A percentile compares a stretch with the other conserved stretches of the same genome.
Evolutionary conservation across 768 basidiomycete species (phyloP).

Genomic region (Lactifluus rugatus): DNA sequence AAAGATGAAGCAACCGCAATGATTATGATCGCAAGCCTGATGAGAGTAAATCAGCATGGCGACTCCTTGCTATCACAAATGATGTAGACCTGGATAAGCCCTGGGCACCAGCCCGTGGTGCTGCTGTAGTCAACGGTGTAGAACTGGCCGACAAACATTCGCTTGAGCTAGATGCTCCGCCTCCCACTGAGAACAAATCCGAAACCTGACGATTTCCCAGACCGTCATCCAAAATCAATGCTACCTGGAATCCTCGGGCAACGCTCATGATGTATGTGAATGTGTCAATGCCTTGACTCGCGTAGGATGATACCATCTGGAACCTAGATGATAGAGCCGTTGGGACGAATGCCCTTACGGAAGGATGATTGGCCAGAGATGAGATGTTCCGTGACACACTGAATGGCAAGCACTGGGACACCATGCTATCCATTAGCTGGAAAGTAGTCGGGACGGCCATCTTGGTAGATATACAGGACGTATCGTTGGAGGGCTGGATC

Average conservation of each 20-base stretch:
- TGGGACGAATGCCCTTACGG: constrained; percentile 31
- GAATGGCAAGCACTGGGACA: constrained; percentile 44
- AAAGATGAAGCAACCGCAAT: background rate
- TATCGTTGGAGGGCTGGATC: constrained; percentile 34
- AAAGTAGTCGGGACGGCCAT: constrained; percentile 8
- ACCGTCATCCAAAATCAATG: constrained; percentile 38
- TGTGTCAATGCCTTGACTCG: constrained; percentile 26
- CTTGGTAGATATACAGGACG: constrained; percentile 32
- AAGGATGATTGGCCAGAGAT: constrained; percentile 29
- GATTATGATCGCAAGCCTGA: constrained; percentile 5
- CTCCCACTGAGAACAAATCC: constrained; percentile 33
- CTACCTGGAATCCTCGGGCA: constrained; percentile 29
- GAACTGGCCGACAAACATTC: constrained; percentile 21
- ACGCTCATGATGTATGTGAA: constrained; percentile 38
- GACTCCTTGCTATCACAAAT: background rate
- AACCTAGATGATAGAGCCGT: constrained; percentile 22
- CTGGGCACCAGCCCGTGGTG: background rate
- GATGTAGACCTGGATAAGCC: background rate
- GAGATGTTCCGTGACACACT: constrained; percentile 34
- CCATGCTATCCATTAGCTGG: constrained; percentile 28
- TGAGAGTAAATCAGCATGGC: background rate
- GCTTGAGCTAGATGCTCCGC: constrained; percentile 20
- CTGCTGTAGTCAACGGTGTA: background rate
- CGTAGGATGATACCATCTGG: constrained; percentile 14
- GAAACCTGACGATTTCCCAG: constrained; percentile 33